Base-by-base conservation (phyloP, 352 stramenopile species). In the Saprolegnia diclina region DNA sequence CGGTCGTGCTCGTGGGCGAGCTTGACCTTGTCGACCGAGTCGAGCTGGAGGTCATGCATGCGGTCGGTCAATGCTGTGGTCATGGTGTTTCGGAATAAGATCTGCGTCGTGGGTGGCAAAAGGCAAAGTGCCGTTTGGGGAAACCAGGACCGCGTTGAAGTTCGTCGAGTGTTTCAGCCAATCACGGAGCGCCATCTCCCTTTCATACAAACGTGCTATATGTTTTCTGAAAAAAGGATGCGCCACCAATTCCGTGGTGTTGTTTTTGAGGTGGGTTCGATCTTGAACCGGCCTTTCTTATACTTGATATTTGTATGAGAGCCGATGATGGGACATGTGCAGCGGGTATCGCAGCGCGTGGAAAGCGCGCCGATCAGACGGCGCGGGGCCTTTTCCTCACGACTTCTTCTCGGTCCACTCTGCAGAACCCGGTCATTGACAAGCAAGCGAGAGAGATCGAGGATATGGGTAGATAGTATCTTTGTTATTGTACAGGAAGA, bases 21-120 rank as follows among this genome's bases (percentile, higher is more conserved):
- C 50, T 68, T 21, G 40, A 68, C 21, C 45, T 52, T 14, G 42
- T 64, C 26, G n/a, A 64, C 13, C 13, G 26, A 64, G 14, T 48
- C 56, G 42, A n/a, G 11, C 3, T 48, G 42, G 7, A 48, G 42
- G 7, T 48, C 42, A 7, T 48, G 42, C 13, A 48, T 14, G 42
- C 42, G 42, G 18, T 4, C 13, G 42, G 42, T 48, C 42, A 48
- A 10, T 4, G 42, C 42, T n/a, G 18, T 48, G 42, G 42, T 48
- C 29, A 35, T 35, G 5, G 29, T 35, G 29, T 35, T 35, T n/a
- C n/a, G n/a, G 29, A 5, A 35, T 35, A 35, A 35, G 29, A 35
- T 35, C 13, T 48, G 42, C 11, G 42, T n/a, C 11, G 42, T 48
- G 13, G 42, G 18, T n/a, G 42, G 42, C 42, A n/a, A 48, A 48